Conservation (phyloP, 23 red algal genomes). For the Gracilaria vermiculophylla region DNA sequence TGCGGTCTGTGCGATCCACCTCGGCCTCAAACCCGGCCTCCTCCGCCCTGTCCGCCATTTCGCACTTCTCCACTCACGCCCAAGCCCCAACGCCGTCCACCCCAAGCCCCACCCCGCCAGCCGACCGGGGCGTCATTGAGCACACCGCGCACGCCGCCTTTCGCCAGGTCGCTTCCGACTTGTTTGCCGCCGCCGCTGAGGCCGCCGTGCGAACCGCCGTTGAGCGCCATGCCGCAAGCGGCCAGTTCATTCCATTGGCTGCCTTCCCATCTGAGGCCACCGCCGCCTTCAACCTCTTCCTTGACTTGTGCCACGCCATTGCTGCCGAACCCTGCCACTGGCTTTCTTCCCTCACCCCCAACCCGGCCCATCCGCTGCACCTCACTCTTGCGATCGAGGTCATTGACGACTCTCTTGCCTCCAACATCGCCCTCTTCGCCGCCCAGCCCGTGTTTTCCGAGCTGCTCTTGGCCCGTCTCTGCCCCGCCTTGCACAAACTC, state of each 20-base stretch:
- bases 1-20: background rate
- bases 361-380: background rate
- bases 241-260: constrained; percentile 14
- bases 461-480: constrained; percentile 41
- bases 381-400: constrained; percentile 60
- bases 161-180: constrained; percentile 62
- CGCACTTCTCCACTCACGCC: background rate
- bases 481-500: constrained; percentile 59
- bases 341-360: background rate
- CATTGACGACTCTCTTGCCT: constrained; percentile 52
- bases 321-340: constrained; percentile 18
- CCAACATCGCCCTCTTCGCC: constrained; percentile 44
- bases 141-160: constrained; percentile 70
- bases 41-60: constrained; percentile 42
- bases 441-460: constrained; percentile 53
- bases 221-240: background rate
- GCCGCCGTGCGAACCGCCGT: constrained; percentile 41
- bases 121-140: constrained; percentile 66
- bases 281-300: constrained; percentile 34
- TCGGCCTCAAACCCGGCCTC: background rate
- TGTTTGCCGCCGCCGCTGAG: constrained; percentile 56
- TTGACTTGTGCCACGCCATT: constrained; percentile 49
- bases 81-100: too few species aligned
- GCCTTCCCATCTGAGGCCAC: constrained; percentile 48
- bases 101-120: too few species aligned